Percentiles rank a stretch among this genome's conserved stretches.
phyloP scores from a whole-genome alignment of 805 yeast genomes.

The Myxozyma geophila region DNA sequence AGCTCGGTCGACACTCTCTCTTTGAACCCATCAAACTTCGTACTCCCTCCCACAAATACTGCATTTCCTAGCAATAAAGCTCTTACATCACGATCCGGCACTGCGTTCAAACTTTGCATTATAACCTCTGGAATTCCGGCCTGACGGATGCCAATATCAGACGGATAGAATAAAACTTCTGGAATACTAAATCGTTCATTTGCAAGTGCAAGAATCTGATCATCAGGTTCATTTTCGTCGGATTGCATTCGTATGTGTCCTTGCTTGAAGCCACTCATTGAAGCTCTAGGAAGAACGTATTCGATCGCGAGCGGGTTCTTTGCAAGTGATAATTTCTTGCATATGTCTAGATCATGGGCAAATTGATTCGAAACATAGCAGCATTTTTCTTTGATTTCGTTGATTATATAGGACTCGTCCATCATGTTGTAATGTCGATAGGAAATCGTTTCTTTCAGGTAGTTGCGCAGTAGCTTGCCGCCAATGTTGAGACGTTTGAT shows the following conservation, averaged over 20 bases:
- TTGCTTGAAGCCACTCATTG: slow-evolving; percentile 56
- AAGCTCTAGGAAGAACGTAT: slow-evolving; percentile 65
- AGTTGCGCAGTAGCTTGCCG: slow-evolving; percentile 82
- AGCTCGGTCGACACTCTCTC: slow-evolving; percentile 55
- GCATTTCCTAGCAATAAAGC: slow-evolving; percentile 83
- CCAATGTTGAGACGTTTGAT: slow-evolving; percentile 81
- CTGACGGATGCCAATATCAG: slow-evolving; percentile 72
- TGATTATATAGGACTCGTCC: slow-evolving; percentile 84
- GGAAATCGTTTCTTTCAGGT: slow-evolving; percentile 79
- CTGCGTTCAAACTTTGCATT: slow-evolving; percentile 65
- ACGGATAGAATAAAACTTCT: slow-evolving; percentile 85
- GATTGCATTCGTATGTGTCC: slow-evolving; percentile 63
- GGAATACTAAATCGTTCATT: slow-evolving; percentile 92
- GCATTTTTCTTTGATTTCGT: slow-evolving; percentile 80
- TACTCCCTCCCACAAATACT: slow-evolving; percentile 80
- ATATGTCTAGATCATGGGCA: slow-evolving; percentile 49
- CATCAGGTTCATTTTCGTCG: slow-evolving; percentile 34
- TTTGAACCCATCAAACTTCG: slow-evolving; percentile 69
- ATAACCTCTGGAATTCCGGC: slow-evolving; percentile 77
- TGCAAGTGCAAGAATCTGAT: slow-evolving; percentile 65
- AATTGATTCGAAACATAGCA: slow-evolving; percentile 71
- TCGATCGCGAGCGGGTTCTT: slow-evolving; percentile 27
- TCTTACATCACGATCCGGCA: slow-evolving; percentile 63
- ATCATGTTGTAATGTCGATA: slow-evolving; percentile 91
- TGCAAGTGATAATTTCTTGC: slow-evolving; percentile 20